These are phyloP conservation scores for Margaritispora aquatica DNA, from an alignment of 495 filamentous ascomycete genomes.

Conservation along the genomic window DNA sequence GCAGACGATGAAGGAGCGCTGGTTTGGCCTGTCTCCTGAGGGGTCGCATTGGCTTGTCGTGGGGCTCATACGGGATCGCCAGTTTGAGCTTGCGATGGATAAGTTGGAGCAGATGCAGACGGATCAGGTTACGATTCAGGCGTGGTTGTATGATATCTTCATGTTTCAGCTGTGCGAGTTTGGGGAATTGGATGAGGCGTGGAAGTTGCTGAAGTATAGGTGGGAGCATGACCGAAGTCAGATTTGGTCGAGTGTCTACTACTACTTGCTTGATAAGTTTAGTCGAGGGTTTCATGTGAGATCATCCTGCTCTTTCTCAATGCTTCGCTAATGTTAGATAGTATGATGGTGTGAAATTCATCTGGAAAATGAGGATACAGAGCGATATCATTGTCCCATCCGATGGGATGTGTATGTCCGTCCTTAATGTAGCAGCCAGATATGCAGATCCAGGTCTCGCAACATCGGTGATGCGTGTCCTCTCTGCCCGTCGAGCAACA, in stretches of 20 bases:
- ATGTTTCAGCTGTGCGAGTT: slow-evolving; percentile 62
- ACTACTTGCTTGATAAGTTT: slow-evolving; percentile 63
- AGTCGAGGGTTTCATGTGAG: slow-evolving; percentile 43
- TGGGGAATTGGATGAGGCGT: slow-evolving; percentile 69
- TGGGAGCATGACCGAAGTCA: slow-evolving; percentile 35
- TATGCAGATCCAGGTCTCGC: slow-evolving; percentile 62
- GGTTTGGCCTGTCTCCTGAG: slow-evolving; percentile 57
- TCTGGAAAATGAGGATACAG: slow-evolving; percentile 56
- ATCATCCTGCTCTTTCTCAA: slow-evolving; percentile 7
- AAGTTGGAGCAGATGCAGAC: slow-evolving; percentile 60
- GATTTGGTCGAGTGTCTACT: slow-evolving; percentile 52
- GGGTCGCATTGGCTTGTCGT: slow-evolving; percentile 63
- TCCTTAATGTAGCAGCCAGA: slow-evolving; percentile 63
- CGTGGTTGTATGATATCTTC: slow-evolving; percentile 72
- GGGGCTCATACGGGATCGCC: slow-evolving; percentile 70
- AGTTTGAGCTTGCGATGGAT: slow-evolving; percentile 76
- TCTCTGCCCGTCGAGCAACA: slow-evolving; percentile 44
- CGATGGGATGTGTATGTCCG: slow-evolving; percentile 54
- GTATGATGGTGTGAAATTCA: slow-evolving; percentile 50
- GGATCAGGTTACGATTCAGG: slow-evolving; percentile 46
- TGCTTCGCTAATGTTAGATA: slow-evolving; percentile 22
- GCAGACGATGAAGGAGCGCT: slow-evolving; percentile 59
- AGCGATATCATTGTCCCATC: slow-evolving; percentile 57
- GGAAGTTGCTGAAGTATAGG: slow-evolving; percentile 54
- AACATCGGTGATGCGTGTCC: slow-evolving; percentile 52